These are phyloP conservation scores for Pachysolen tannophilus DNA, from an alignment of 805 yeast genomes.

Conservation along the genomic window DNA sequence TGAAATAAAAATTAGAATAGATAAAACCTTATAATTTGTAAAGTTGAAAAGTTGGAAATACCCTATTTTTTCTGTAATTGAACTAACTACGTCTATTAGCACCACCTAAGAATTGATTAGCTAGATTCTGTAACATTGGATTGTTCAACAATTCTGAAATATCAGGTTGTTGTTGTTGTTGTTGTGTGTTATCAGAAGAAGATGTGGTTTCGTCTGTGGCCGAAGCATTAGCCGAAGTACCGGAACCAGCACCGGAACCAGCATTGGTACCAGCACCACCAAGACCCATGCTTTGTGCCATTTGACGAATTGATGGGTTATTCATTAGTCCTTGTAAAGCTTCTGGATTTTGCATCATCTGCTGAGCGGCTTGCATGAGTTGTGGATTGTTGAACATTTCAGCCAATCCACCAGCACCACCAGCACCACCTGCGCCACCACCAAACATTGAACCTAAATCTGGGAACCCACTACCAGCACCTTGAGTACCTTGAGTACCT, in stretches of 20 bases:
- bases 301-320: constrained; percentile 72
- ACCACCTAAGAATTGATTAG: constrained; percentile 61
- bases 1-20: constrained; percentile 3
- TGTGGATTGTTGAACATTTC: constrained; percentile 86
- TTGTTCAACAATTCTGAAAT: constrained; percentile 70
- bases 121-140: constrained; percentile 70
- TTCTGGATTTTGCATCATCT: constrained; percentile 78
- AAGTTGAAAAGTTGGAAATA: constrained; percentile 2
- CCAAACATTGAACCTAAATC: constrained; percentile 68
- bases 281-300: constrained; percentile 72
- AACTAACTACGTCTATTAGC: constrained; percentile 18
- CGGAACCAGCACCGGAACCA: constrained; percentile 16
- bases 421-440: constrained; percentile 50
- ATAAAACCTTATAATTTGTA: background rate
- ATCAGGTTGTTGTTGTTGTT: constrained; percentile 31
- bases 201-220: constrained; percentile 5
- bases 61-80: constrained; percentile 3
- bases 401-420: constrained; percentile 64
- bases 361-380: constrained; percentile 81
- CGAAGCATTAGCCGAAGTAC: constrained; percentile 10
- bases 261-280: constrained; percentile 41
- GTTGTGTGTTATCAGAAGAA: constrained; percentile 13
- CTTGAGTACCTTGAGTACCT: background rate
- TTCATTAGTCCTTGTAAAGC: constrained; percentile 68
- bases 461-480: constrained; percentile 50